Conservation (phyloP, 768 basidiomycete species). For the Ramaria sp. region DNA sequence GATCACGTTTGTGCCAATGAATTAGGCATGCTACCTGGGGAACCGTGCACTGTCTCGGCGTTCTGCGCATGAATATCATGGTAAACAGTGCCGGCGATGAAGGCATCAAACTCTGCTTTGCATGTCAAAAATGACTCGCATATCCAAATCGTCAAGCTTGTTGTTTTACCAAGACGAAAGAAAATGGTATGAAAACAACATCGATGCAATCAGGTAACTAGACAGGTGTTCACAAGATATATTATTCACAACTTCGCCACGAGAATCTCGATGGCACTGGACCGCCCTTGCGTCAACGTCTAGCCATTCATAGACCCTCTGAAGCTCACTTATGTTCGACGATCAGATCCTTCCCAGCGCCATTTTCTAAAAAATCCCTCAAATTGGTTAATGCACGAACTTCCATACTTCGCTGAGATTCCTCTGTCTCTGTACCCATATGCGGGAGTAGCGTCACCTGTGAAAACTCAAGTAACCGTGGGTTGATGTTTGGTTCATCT, state of each 20-base stretch:
- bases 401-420: slow-evolving; percentile 76
- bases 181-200: too few relatives aligned
- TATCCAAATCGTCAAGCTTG: too few relatives aligned
- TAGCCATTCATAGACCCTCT: background rate
- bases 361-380: slow-evolving; percentile 53
- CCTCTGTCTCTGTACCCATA: slow-evolving; percentile 82
- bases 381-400: slow-evolving; percentile 73
- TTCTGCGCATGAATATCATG: too few relatives aligned
- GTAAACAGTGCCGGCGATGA: too few relatives aligned
- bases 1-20: too few relatives aligned
- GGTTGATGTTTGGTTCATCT: slow-evolving; percentile 72
- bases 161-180: too few relatives aligned
- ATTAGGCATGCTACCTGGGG: too few relatives aligned
- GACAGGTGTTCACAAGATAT: too few relatives aligned
- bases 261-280: background rate
- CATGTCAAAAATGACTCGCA: too few relatives aligned
- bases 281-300: background rate
- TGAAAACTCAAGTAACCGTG: slow-evolving; percentile 67
- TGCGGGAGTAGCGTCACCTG: slow-evolving; percentile 83
- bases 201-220: too few relatives aligned
- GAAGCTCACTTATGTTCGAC: slow-evolving; percentile 29
- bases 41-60: too few relatives aligned
- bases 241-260: background rate
- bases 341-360: slow-evolving; percentile 57
- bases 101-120: too few relatives aligned